A percentile compares a stretch with the other conserved stretches of the same genome.
Conservation (phyloP, 306 rosid genomes). For the Cucurbita ficifolia region DNA sequence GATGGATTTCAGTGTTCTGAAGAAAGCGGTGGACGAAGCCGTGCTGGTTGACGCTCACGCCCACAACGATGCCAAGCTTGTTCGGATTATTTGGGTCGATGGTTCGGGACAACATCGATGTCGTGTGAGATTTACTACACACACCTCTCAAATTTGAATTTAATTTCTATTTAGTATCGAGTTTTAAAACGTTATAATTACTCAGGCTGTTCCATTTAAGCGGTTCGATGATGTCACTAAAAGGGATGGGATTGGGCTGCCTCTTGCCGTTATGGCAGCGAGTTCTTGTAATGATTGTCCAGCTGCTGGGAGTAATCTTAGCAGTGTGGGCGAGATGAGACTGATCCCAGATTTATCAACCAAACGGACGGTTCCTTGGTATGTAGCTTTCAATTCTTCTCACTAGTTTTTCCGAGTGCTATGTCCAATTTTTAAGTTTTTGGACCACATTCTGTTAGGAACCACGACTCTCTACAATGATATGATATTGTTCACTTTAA, state of each 20-base stretch:
- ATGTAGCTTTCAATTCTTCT: not conserved
- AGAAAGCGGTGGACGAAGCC: no score
- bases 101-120: conserved; percentile 78
- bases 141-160: no score
- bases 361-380: conserved; percentile 66
- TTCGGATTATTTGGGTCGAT: conserved; percentile 78
- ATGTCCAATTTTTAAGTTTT: no score
- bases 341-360: conserved; percentile 79
- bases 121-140: conserved; percentile 42
- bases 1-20: no score
- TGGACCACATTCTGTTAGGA: no score
- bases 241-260: conserved; percentile 52
- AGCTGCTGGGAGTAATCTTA: conserved; percentile 48
- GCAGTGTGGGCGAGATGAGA: conserved; percentile 63
- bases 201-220: conserved; percentile 57
- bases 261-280: conserved; percentile 46
- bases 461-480: no score
- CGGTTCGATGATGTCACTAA: conserved; percentile 40
- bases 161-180: no score
- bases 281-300: conserved; percentile 44
- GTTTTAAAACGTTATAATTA: not conserved
- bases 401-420: no score
- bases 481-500: no score
- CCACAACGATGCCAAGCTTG: conserved; percentile 15
- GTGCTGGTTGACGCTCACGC: no score